Percentiles rank a stretch among this genome's conserved stretches.
phyloP scores from a whole-genome alignment of 2,329 filamentous ascomycete genomes.

The Akanthomyces dipterigenus region DNA sequence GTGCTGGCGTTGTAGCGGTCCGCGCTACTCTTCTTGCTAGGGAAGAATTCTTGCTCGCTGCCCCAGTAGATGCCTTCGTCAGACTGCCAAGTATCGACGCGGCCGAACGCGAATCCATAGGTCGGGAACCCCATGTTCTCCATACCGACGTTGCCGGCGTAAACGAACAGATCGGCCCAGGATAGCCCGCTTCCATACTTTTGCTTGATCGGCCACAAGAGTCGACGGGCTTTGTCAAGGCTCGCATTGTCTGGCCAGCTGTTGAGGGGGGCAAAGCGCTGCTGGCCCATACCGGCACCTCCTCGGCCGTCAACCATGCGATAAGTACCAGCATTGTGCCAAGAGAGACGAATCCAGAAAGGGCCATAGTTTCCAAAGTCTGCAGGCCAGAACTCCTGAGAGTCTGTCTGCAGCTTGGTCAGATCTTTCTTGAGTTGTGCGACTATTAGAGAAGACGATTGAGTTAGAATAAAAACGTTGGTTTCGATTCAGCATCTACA shows the following conservation, averaged over 20 bases:
- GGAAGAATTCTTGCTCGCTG: conserved; percentile 43
- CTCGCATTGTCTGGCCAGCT: conserved; percentile 73
- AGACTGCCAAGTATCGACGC: conserved; percentile 65
- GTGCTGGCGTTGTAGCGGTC: conserved; percentile 52
- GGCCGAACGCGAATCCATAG: conserved; percentile 67
- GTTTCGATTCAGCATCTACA: neutral
- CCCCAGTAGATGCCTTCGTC: conserved; percentile 76
- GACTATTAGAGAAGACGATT: conserved; percentile 33
- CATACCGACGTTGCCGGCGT: conserved; percentile 71
- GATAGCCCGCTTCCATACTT: conserved; percentile 80
- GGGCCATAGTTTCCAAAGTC: conserved; percentile 78
- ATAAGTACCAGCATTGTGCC: conserved; percentile 72
- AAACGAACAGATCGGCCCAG: conserved; percentile 66
- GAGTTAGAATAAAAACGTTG: neutral
- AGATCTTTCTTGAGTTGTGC: conserved; percentile 68
- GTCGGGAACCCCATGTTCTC: conserved; percentile 71
- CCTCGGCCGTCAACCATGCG: conserved; percentile 69
- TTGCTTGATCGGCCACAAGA: conserved; percentile 76
- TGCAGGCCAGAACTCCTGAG: conserved; percentile 75
- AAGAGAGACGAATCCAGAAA: conserved; percentile 73
- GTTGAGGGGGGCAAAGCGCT: conserved; percentile 75
- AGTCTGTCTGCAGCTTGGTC: conserved; percentile 63
- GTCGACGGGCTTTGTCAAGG: conserved; percentile 73
- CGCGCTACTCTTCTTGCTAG: conserved; percentile 65
- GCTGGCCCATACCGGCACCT: conserved; percentile 66